Conservation (phyloP, 371 early-diverging fungal genomes). For the Mortierella sp. region DNA sequence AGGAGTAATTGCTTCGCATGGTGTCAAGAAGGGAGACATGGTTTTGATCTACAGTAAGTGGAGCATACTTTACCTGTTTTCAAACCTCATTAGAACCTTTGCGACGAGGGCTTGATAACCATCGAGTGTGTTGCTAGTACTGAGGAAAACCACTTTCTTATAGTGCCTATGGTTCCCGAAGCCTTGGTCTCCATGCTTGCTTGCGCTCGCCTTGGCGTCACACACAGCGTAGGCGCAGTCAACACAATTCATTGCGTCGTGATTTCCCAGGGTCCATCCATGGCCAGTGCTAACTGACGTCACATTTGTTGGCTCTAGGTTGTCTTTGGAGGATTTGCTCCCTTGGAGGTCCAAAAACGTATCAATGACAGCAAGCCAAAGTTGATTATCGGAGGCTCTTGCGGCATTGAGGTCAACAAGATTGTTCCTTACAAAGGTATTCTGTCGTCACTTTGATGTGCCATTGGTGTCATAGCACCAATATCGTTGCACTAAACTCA, state of each 20-base stretch:
- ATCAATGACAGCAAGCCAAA: slow-evolving; percentile 83
- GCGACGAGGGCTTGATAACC: no score
- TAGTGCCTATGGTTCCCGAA: slow-evolving; percentile 90
- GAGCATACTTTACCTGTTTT: no score
- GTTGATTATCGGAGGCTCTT: slow-evolving; percentile 79
- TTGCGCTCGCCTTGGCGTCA: slow-evolving; percentile 89
- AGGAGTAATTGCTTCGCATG: slow-evolving; percentile 76
- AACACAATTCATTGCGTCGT: no score
- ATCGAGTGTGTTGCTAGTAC: no score
- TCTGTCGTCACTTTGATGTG: slow-evolving; percentile 7
- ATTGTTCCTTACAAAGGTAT: slow-evolving; percentile 73
- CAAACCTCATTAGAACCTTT: no score
- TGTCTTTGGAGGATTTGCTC: slow-evolving; percentile 82
- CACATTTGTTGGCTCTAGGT: slow-evolving; percentile 20
- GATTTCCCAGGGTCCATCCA: no score
- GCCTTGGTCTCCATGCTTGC: slow-evolving; percentile 91
- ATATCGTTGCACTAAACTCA: no score
- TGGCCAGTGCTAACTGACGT: no score
- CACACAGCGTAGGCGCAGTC: slow-evolving; percentile 80
- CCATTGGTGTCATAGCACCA: neutral
- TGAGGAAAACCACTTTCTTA: neutral
- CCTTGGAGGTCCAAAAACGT: slow-evolving; percentile 82
- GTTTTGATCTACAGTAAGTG: slow-evolving; percentile 83
- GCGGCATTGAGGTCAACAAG: slow-evolving; percentile 79
- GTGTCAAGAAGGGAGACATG: slow-evolving; percentile 82